These are phyloP conservation scores for Candida saitoana DNA, from an alignment of 805 yeast genomes.

Conservation along the genomic window DNA sequence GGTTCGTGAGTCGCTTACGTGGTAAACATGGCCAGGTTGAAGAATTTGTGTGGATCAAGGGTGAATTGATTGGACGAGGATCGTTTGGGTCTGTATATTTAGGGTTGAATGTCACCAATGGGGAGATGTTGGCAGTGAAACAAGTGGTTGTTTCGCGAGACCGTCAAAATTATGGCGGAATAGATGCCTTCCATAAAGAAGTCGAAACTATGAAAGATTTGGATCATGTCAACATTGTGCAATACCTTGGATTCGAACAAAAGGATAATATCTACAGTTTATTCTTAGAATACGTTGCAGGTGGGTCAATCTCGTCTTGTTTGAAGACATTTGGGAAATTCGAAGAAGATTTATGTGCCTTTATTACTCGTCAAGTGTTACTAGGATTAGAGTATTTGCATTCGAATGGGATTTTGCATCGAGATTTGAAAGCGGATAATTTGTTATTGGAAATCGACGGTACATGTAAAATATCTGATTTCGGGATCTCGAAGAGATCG, in stretches of 20 bases:
- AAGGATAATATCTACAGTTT: slow-evolving; percentile 71
- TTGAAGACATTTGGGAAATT: slow-evolving; percentile 79
- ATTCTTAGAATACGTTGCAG: slow-evolving; percentile 94
- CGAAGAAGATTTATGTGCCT: slow-evolving; percentile 70
- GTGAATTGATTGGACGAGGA: slow-evolving; percentile 94
- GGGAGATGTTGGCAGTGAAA: slow-evolving; percentile 98
- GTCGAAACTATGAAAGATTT: slow-evolving; percentile 91
- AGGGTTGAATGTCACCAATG: slow-evolving; percentile 91
- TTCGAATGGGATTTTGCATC: slow-evolving; percentile 79
- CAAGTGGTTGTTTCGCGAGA: slow-evolving; percentile 62
- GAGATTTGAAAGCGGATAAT: slow-evolving; percentile 95
- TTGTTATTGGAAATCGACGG: slow-evolving; percentile 86
- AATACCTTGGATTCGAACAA: slow-evolving; percentile 90
- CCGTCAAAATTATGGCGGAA: slow-evolving; percentile 47
- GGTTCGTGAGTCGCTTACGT: slow-evolving; percentile 62
- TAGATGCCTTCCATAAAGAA: slow-evolving; percentile 83
- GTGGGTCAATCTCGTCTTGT: slow-evolving; percentile 91
- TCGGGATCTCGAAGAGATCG: slow-evolving; percentile 84
- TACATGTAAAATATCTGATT: slow-evolving; percentile 90
- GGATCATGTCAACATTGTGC: slow-evolving; percentile 92
- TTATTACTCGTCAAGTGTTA: slow-evolving; percentile 73
- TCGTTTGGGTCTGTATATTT: slow-evolving; percentile 92
- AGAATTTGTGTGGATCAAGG: slow-evolving; percentile 96
- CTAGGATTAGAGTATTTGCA: slow-evolving; percentile 87
- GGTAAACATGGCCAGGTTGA: slow-evolving; percentile 62